These are phyloP conservation scores for Sphagnum contortum DNA, from an alignment of 225 moss, liverwort and hornwort genomes.

Conservation along the genomic window DNA sequence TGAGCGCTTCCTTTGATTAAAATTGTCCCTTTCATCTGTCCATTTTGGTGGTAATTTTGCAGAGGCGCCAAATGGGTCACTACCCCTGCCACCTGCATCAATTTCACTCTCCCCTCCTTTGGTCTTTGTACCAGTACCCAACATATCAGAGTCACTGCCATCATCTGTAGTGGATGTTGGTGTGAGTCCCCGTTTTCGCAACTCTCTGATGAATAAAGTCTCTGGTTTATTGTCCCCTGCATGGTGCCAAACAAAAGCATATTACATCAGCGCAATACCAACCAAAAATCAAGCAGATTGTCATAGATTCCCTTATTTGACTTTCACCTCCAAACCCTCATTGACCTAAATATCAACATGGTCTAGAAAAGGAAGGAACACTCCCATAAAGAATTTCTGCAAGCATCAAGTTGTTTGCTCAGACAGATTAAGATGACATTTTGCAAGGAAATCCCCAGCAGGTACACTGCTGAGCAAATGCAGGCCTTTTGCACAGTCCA, in stretches of 20 bases:
- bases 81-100: constrained; percentile 2
- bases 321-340: too few relatives aligned
- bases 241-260: constrained; percentile 11
- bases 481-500: too few relatives aligned
- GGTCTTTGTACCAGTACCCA: constrained; percentile 75
- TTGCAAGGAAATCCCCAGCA: too few relatives aligned
- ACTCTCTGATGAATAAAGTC: constrained; percentile 93
- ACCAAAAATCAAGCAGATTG: too few relatives aligned
- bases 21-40: constrained; percentile 21
- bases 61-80: constrained; percentile 7
- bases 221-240: constrained; percentile 78
- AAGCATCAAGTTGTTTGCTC: too few relatives aligned
- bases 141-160: constrained; percentile 34
- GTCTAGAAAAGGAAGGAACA: too few relatives aligned
- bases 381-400: too few relatives aligned
- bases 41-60: constrained; percentile 13
- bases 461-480: too few relatives aligned
- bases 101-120: constrained; percentile 38
- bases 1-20: constrained; percentile 70
- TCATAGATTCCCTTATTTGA: too few relatives aligned
- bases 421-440: too few relatives aligned
- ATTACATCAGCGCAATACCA: too few relatives aligned
- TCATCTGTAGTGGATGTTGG: constrained; percentile 9
- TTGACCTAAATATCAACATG: too few relatives aligned
- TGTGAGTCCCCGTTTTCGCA: constrained; percentile 66